phyloP scores from a whole-genome alignment of 805 yeast species.

The Candida berthetii region DNA sequence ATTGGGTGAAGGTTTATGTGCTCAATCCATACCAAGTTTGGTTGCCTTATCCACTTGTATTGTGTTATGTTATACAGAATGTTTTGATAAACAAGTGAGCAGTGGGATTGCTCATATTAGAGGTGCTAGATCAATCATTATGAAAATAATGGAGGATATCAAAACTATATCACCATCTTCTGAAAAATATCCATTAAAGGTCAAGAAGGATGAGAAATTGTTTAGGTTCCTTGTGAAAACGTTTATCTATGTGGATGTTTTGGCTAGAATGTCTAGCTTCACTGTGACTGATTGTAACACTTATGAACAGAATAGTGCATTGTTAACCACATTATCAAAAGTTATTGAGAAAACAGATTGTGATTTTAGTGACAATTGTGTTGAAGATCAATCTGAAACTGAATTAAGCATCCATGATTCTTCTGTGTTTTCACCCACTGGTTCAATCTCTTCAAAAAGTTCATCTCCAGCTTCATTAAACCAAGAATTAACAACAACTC shows the following conservation, averaged over 20 bases:
- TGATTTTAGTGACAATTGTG: too few species aligned
- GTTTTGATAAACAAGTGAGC: slow-evolving; percentile 63
- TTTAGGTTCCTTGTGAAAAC: slow-evolving; percentile 43
- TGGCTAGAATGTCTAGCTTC: slow-evolving; percentile 58
- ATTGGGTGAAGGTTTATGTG: slow-evolving; percentile 48
- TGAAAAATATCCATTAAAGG: slow-evolving; percentile 5
- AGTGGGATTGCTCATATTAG: slow-evolving; percentile 65
- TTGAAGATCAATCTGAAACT: too few species aligned
- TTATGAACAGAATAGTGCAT: slow-evolving; percentile 11
- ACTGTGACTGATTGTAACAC: slow-evolving; percentile 28
- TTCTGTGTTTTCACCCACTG: too few species aligned
- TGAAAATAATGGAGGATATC: slow-evolving; percentile 29
- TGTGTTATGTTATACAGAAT: slow-evolving; percentile 57
- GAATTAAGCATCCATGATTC: too few species aligned
- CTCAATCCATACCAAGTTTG: slow-evolving; percentile 46
- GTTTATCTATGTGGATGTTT: slow-evolving; percentile 65
- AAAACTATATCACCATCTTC: slow-evolving; percentile 2
- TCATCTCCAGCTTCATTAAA: too few species aligned
- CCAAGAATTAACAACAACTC: too few species aligned
- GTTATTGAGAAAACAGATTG: too few species aligned
- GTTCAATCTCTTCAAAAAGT: too few species aligned
- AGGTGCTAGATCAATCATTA: slow-evolving; percentile 60
- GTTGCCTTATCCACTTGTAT: slow-evolving; percentile 63
- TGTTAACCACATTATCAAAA: slow-evolving; percentile 7
- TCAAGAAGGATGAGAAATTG: slow-evolving; percentile 7